Percentiles rank a stretch among this genome's conserved stretches.
phyloP scores from a whole-genome alignment of 306 rosid genomes.

The Echinosophora koreensis region DNA sequence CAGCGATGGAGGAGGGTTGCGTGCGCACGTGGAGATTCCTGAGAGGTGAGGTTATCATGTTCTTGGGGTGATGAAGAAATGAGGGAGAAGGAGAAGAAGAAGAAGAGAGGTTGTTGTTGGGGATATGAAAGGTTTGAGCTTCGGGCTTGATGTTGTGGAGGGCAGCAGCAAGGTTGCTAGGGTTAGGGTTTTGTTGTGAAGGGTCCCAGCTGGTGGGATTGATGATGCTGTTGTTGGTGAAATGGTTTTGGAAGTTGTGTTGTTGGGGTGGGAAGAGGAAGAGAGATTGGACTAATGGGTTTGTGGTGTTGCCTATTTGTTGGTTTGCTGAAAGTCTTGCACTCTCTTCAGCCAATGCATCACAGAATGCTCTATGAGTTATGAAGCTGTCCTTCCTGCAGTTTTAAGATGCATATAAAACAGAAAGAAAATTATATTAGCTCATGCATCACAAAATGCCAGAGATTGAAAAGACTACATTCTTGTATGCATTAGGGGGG shows the following conservation, averaged over 20 bases:
- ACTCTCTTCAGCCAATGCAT: slow-evolving; percentile 95
- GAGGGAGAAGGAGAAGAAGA: slow-evolving; percentile 15
- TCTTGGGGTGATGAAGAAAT: slow-evolving; percentile 45
- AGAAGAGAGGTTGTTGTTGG: slow-evolving; percentile 34
- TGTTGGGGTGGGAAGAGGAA: slow-evolving; percentile 62
- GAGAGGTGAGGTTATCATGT: slow-evolving; percentile 58
- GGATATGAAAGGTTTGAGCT: slow-evolving; percentile 47
- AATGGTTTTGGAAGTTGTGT: slow-evolving; percentile 46
- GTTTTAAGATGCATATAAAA: slow-evolving; percentile 11
- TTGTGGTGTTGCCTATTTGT: slow-evolving; percentile 50
- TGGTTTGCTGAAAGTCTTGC: slow-evolving; percentile 76
- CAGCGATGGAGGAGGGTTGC: slow-evolving; percentile 39
- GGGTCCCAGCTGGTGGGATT: slow-evolving; percentile 72
- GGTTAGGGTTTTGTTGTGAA: slow-evolving; percentile 79
- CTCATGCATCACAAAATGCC: not conserved
- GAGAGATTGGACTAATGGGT: slow-evolving; percentile 58
- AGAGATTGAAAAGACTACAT: not conserved
- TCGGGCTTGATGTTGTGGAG: slow-evolving; percentile 61
- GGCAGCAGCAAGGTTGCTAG: slow-evolving; percentile 46
- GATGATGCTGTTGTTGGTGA: slow-evolving; percentile 10
- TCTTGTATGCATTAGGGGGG: not conserved
- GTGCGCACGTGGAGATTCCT: slow-evolving; percentile 55
- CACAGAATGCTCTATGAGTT: slow-evolving; percentile 96
- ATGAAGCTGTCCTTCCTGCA: slow-evolving; percentile 96
- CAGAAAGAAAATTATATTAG: not conserved